Conservation (phyloP, 768 basidiomycete species). For the Xerocomus brunneocitrinus region DNA sequence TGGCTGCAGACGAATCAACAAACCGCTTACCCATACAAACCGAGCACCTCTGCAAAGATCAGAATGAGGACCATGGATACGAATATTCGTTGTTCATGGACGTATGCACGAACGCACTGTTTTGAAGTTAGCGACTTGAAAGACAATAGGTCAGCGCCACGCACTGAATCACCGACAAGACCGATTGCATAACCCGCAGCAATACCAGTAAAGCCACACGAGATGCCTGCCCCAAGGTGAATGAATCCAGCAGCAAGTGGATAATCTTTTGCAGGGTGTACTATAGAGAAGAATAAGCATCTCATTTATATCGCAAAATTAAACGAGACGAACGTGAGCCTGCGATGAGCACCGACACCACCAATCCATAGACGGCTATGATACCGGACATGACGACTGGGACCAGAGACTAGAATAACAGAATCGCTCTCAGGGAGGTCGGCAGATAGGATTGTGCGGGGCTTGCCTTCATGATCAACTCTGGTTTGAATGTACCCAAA, state of each 20-base stretch:
- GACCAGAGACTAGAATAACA: slow-evolving; percentile 67
- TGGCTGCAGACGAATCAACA: neutral
- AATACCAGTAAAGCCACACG: slow-evolving; percentile 87
- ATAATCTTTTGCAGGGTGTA: slow-evolving; percentile 61
- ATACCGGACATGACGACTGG: slow-evolving; percentile 99
- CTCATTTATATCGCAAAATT: neutral
- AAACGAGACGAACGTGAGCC: slow-evolving; percentile 47
- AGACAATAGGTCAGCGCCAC: slow-evolving; percentile 26
- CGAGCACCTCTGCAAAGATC: slow-evolving; percentile 88
- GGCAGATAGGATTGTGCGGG: neutral
- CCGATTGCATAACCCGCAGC: slow-evolving; percentile 96
- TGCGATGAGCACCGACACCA: slow-evolving; percentile 90
- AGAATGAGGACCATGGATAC: slow-evolving; percentile 96
- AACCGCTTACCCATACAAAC: slow-evolving; percentile 69
- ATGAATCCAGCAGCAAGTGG: slow-evolving; percentile 84
- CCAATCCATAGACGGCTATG: slow-evolving; percentile 95
- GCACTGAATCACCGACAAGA: slow-evolving; percentile 85
- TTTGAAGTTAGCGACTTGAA: slow-evolving; percentile 4
- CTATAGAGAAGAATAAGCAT: slow-evolving; percentile 35
- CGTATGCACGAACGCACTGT: slow-evolving; percentile 87
- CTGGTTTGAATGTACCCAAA: slow-evolving; percentile 88
- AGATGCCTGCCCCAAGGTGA: slow-evolving; percentile 88
- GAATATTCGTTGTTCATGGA: slow-evolving; percentile 87
- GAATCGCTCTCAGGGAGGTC: neutral
- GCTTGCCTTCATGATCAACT: slow-evolving; percentile 94